Evolutionary conservation across 2,329 filamentous ascomycete species (phyloP).

Genomic region (Aphanocladium album): DNA sequence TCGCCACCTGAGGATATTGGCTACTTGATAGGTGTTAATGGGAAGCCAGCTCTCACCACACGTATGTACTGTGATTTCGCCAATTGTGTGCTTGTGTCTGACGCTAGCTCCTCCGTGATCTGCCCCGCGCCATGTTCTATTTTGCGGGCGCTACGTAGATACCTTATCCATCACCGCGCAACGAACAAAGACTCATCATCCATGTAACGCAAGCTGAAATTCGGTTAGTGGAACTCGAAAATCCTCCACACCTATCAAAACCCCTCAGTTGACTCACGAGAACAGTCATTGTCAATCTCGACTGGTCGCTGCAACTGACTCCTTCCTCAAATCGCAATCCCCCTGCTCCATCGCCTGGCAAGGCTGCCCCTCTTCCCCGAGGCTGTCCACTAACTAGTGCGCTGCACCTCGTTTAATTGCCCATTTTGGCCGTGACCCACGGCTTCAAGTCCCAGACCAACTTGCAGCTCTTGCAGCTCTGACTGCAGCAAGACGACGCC

Average conservation of each 20-base stretch:
- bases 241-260: not conserved
- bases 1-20: too few relatives aligned
- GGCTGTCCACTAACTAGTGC: not conserved
- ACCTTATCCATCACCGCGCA: not conserved
- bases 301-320: not conserved
- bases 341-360: not conserved
- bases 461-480: not conserved
- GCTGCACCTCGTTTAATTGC: not conserved
- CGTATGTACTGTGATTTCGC: too few relatives aligned
- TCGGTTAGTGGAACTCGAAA: not conserved
- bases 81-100: too few relatives aligned
- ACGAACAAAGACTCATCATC: not conserved
- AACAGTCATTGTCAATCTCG: not conserved
- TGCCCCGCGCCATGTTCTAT: too few relatives aligned
- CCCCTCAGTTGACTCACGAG: conserved; percentile 1
- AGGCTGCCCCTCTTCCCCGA: not conserved
- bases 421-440: not conserved
- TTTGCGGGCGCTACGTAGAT: too few relatives aligned
- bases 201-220: not conserved
- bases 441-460: not conserved
- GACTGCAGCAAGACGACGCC: not conserved
- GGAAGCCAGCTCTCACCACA: too few relatives aligned
- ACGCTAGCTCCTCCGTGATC: too few relatives aligned
- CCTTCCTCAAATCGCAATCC: not conserved
- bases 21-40: too few relatives aligned